A percentile compares a stretch with the other conserved stretches of the same genome.
Evolutionary conservation across 176 grass and related monocot genomes (phyloP).

Genomic region (Miscanthus lutarioriparius): DNA sequence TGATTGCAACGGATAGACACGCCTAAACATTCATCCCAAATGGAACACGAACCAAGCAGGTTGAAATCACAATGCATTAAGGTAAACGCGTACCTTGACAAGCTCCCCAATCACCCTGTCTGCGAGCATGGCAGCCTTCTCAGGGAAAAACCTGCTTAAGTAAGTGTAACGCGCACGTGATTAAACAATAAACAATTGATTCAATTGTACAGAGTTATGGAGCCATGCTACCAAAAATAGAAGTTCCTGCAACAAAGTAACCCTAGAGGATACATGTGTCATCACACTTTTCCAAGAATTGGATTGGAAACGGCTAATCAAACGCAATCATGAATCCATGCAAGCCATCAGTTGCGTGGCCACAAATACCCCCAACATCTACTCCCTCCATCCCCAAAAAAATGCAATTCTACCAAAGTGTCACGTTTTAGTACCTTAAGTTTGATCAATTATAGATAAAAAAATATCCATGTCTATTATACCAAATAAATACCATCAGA

Average conservation of each 20-base stretch:
- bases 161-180: background rate
- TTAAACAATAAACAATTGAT: slow-evolving; percentile 1
- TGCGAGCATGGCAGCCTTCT: slow-evolving; percentile 74
- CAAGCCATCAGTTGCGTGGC: background rate
- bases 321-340: background rate
- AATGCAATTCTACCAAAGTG: too few relatives aligned
- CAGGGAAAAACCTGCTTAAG: slow-evolving; percentile 74
- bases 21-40: background rate
- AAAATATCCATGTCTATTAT: too few relatives aligned
- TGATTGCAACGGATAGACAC: background rate
- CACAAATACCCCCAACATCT: background rate
- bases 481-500: too few relatives aligned
- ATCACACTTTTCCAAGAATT: background rate
- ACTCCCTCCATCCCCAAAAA: too few relatives aligned
- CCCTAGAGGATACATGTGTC: background rate
- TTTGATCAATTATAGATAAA: too few relatives aligned
- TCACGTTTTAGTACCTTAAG: too few relatives aligned
- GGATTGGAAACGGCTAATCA: too few relatives aligned
- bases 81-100: slow-evolving; percentile 50
- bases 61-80: background rate
- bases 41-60: background rate
- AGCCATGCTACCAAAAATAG: background rate
- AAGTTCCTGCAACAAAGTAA: background rate
- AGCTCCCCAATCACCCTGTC: slow-evolving; percentile 74
- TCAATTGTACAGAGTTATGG: background rate